These are phyloP conservation scores for Diaporthe longicolla DNA, from an alignment of 2,329 filamentous ascomycete species.

Conservation along the genomic window DNA sequence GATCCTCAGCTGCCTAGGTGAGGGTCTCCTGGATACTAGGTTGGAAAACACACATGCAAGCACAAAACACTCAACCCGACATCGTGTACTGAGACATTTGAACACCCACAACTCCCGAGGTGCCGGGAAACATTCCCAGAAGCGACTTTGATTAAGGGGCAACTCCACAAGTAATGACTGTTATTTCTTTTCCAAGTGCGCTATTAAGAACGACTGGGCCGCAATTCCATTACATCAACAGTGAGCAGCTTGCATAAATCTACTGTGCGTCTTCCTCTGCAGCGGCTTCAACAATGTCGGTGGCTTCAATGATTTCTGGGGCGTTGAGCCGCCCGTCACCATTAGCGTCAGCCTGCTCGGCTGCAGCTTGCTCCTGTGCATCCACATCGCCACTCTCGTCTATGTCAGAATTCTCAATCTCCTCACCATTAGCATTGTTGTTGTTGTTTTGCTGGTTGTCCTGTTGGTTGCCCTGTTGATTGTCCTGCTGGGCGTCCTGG, in stretches of 20 bases:
- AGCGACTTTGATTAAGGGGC: not conserved
- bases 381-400: slow-evolving; percentile 17
- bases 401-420: slow-evolving; percentile 3
- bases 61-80: not conserved
- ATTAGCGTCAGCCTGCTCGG: slow-evolving; percentile 11
- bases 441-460: not conserved
- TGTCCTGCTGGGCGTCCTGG: not conserved
- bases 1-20: not conserved
- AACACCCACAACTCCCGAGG: too few relatives aligned
- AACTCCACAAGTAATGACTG: not conserved
- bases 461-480: not conserved
- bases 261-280: not conserved
- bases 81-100: not conserved
- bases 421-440: not conserved
- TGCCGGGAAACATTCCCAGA: not conserved
- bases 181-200: too few relatives aligned
- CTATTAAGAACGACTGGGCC: not conserved
- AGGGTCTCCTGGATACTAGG: too few relatives aligned
- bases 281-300: slow-evolving; percentile 7
- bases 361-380: slow-evolving; percentile 9
- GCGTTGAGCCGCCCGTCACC: slow-evolving; percentile 16
- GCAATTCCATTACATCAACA: too few relatives aligned
- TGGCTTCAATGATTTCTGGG: slow-evolving; percentile 4
- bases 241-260: not conserved
- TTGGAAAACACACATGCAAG: not conserved